Base-by-base conservation (phyloP, 2,329 filamentous ascomycete species). In the Cercospora nicotianae region DNA sequence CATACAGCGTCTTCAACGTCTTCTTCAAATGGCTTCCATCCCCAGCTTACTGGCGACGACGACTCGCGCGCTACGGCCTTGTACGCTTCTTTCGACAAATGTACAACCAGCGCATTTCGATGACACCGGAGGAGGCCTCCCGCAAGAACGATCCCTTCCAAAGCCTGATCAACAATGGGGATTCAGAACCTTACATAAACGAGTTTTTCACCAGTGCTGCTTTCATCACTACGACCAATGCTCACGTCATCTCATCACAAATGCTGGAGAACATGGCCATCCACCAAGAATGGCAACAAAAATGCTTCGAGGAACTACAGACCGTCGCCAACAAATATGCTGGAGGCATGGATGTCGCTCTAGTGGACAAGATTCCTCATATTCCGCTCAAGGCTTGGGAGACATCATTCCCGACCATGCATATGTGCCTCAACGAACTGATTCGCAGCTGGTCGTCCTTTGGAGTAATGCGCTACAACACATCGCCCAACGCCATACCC, bases 341-440 rank as follows among this genome's bases (percentile, higher is more conserved):
- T 57, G 72, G 76, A 3, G 72, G 81, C 68, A 67, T 69, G 0
- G 55, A 55, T 28, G 69, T 73, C 5, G 73, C 80, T 2, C 74
- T 81, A 10, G 72, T 73, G 23, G 72, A 79, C 3, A 76, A 78
- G 33, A 75, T 88, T 1, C 73, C 77, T 18, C 73, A 77, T 1
- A 76, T 88, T 0, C 79, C 80, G 0, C 72, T 87, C 26, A 82
- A 85, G 10, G 83, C 82, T 0, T 88, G 86, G 86, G 86, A 88
- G 74, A 64, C 75, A 7, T 82, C 85, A 13, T 87, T 88, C 67
- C 83, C 85, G 0, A 66, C 81, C 6, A 76, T 87, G 28, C 83
- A 86, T 66, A 67, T 86, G 31, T 84, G 82, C 57, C 77, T 88
- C 48, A 80, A 81, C 33, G 86, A 88, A 68, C 81, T 80, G 18